A percentile compares a stretch with the other conserved stretches of the same genome.
phyloP scores from a whole-genome alignment of 192 early-diverging fungal species.

The Spizellomyces sp. region DNA sequence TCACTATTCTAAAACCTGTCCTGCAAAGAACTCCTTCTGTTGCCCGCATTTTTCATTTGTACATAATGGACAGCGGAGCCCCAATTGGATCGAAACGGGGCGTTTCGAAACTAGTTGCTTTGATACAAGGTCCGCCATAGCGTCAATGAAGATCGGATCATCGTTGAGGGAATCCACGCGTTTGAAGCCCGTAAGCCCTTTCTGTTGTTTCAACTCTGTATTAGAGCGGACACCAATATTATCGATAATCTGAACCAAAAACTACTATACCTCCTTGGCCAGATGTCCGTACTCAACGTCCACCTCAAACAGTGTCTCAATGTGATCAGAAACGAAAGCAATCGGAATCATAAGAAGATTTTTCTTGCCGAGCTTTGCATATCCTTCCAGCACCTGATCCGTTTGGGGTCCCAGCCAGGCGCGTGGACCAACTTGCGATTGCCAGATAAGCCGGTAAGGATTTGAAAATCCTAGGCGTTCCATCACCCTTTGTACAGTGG shows the following conservation, averaged over 20 bases:
- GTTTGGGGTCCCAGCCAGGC: constrained; percentile 94
- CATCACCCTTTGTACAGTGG: constrained; percentile 83
- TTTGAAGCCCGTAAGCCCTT: constrained; percentile 80
- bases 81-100: constrained; percentile 57
- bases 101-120: constrained; percentile 65
- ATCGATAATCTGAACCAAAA: no score
- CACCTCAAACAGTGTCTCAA: constrained; percentile 96
- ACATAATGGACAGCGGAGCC: constrained; percentile 74
- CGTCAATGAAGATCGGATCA: constrained; percentile 86
- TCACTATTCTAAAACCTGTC: constrained; percentile 19
- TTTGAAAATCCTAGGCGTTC: constrained; percentile 69
- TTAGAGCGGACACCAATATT: constrained; percentile 1
- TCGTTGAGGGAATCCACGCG: constrained; percentile 93
- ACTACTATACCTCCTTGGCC: constrained; percentile 65
- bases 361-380: constrained; percentile 75
- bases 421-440: constrained; percentile 91
- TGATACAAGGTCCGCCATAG: constrained; percentile 84
- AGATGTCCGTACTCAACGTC: constrained; percentile 91
- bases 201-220: constrained; percentile 39
- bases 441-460: constrained; percentile 92
- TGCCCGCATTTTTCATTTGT: constrained; percentile 65
- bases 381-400: constrained; percentile 72
- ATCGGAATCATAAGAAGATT: constrained; percentile 88
- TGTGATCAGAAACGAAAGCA: constrained; percentile 95
- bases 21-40: constrained; percentile 65